Evolutionary conservation across 2,329 filamentous ascomycete species (phyloP), one percentile per base, ranked within the genome.

Genomic region (Diplodia corticola): DNA sequence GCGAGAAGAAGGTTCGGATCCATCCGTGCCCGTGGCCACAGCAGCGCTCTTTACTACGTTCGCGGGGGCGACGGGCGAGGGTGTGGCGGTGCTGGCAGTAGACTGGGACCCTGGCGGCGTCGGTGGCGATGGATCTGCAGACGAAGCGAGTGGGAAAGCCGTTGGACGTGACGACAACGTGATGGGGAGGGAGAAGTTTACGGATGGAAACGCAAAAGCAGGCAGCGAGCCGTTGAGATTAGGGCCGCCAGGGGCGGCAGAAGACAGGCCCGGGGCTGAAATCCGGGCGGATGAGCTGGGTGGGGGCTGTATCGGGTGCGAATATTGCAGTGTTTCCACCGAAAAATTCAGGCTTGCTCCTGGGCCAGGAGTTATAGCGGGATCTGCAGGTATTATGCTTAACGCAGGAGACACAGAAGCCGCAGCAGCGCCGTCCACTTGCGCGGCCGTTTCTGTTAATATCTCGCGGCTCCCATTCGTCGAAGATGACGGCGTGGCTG

Each of bases 391-490:
- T 33, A n/a, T 49, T 49, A 49, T 61, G 57, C 57, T 61, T 49
- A 61, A 61, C 57, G 40, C 57, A 61, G 57, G 57, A 61, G 57
- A 61, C 44, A 20, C 57, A 49, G 57, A 49, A 49, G 44, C 40
- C 40, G 57, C 57, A 46, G 57, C 57, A 61, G 40, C n/a, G 26
- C 57, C 44, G 26, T 49, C 44, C 10, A 33, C 57, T 49, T 61
- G 57, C 57, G 57, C 44, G 57, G 57, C 57, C 44, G 57, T 61
- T 61, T 49, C 57, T 35, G 57, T 49, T 35, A 61, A 61, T 61
- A 61, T 61, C 57, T 35, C 57, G 57, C 17, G 12, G 26, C 12
- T 33, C 40, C n/a, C 40, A 61, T 61, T 61, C 40, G 57, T 49
- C 28, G 44, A 22, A 28, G 26, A 24, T 49, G 57, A 49, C 57